Conservation (phyloP, 352 stramenopile genomes). For the Thalassiosira tumida region DNA sequence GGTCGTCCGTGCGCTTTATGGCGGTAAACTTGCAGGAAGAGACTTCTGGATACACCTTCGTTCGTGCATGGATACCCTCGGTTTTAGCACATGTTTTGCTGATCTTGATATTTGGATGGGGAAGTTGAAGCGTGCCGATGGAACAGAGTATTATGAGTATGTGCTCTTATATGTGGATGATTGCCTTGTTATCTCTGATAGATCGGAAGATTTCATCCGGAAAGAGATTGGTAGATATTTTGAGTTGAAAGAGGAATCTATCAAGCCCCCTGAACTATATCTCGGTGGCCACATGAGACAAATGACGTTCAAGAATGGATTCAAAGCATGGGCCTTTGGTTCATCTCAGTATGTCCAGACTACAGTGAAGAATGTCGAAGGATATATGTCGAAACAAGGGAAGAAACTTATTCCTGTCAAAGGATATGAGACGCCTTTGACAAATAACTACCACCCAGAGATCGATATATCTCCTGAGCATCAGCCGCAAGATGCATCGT, state of each 20-base stretch:
- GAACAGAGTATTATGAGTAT: slow-evolving; percentile 31
- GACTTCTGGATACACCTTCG: slow-evolving; percentile 50
- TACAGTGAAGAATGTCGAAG: slow-evolving; percentile 46
- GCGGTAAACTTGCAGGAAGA: slow-evolving; percentile 57
- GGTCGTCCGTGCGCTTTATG: slow-evolving; percentile 84
- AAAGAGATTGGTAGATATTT: neutral
- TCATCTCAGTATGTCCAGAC: slow-evolving; percentile 41
- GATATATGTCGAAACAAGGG: slow-evolving; percentile 38
- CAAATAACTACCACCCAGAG: slow-evolving; percentile 46
- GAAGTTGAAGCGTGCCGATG: neutral
- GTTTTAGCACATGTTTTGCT: slow-evolving; percentile 22
- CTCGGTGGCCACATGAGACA: slow-evolving; percentile 47
- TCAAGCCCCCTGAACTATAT: neutral
- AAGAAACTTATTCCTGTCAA: slow-evolving; percentile 1
- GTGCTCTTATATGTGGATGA: slow-evolving; percentile 37
- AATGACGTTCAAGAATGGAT: slow-evolving; percentile 20
- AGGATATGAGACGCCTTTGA: neutral
- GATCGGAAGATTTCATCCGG: neutral
- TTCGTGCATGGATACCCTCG: slow-evolving; percentile 22
- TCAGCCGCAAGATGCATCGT: slow-evolving; percentile 7
- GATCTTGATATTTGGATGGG: slow-evolving; percentile 46
- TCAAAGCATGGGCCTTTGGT: slow-evolving; percentile 30
- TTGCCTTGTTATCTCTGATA: slow-evolving; percentile 13
- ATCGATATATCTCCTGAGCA: slow-evolving; percentile 44
- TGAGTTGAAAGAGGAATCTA: slow-evolving; percentile 1